Conservation (phyloP, 225 moss, liverwort and hornwort species). For the Polytrichum formosum region DNA sequence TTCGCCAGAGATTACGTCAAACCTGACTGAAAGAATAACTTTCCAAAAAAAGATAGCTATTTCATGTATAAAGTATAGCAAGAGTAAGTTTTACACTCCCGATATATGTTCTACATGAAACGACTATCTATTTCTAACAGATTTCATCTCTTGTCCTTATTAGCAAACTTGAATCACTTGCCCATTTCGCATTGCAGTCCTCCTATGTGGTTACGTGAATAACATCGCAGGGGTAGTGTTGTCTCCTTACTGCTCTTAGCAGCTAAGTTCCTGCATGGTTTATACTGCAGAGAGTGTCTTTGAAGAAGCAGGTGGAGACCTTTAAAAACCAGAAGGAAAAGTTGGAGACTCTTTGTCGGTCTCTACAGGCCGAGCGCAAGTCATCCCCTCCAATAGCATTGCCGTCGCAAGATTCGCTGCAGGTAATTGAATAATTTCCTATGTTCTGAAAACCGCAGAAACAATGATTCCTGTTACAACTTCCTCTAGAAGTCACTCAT, state of each 20-base stretch:
- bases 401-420: conserved; percentile 62
- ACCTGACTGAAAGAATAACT: no score
- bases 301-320: conserved; percentile 80
- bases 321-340: conserved; percentile 89
- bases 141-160: no score
- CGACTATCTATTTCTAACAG: no score
- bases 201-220: no score
- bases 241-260: background rate
- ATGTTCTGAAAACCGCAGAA: background rate
- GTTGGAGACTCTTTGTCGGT: conserved; percentile 92
- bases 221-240: background rate
- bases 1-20: no score
- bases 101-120: no score
- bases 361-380: conserved; percentile 92
- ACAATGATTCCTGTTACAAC: background rate
- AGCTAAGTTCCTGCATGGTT: no score
- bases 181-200: no score
- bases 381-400: conserved; percentile 37
- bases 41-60: no score
- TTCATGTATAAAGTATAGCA: no score
- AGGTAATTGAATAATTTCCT: conserved; percentile 23
- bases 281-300: conserved; percentile 61
- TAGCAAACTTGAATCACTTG: no score
- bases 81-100: no score
- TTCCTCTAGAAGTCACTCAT: conserved; percentile 1